phyloP scores from a whole-genome alignment of 2,329 filamentous ascomycete genomes.

The Penicillium sp. region DNA sequence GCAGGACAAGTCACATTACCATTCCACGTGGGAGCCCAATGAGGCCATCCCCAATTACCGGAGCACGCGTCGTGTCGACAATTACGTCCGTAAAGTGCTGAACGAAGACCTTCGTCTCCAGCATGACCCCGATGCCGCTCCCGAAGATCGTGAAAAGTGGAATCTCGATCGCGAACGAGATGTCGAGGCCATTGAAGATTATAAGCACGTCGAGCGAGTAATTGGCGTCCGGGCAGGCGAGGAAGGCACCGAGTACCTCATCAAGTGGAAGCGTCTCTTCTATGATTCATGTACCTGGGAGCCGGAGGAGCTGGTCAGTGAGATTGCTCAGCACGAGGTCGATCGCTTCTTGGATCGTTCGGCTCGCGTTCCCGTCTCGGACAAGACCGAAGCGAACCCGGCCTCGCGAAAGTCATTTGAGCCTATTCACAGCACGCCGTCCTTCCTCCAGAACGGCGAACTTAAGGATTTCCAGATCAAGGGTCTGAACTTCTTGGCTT shows the following conservation, averaged over 20 bases:
- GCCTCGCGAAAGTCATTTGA: slow-evolving; percentile 74
- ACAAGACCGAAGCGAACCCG: slow-evolving; percentile 74
- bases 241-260: slow-evolving; percentile 80
- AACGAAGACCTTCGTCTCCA: slow-evolving; percentile 78
- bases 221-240: slow-evolving; percentile 83
- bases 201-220: slow-evolving; percentile 88
- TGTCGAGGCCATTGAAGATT: slow-evolving; percentile 84
- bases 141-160: slow-evolving; percentile 90
- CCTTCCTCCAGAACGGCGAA: slow-evolving; percentile 81
- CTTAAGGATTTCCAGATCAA: slow-evolving; percentile 87
- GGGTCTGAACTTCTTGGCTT: slow-evolving; percentile 91
- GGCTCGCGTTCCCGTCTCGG: slow-evolving; percentile 78
- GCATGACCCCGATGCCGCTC: slow-evolving; percentile 73
- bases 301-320: slow-evolving; percentile 71
- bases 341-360: slow-evolving; percentile 87
- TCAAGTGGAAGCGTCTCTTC: slow-evolving; percentile 95
- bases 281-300: slow-evolving; percentile 99
- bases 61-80: slow-evolving; percentile 87
- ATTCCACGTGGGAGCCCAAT: slow-evolving; percentile 91
- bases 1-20: slow-evolving; percentile 92
- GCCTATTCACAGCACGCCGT: slow-evolving; percentile 77
- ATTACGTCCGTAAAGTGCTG: slow-evolving; percentile 87
- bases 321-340: slow-evolving; percentile 83
- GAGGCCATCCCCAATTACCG: slow-evolving; percentile 75
- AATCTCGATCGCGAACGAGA: slow-evolving; percentile 93